These are phyloP conservation scores for Leccinum pellstonianum DNA, from an alignment of 768 basidiomycete species.

Conservation along the genomic window DNA sequence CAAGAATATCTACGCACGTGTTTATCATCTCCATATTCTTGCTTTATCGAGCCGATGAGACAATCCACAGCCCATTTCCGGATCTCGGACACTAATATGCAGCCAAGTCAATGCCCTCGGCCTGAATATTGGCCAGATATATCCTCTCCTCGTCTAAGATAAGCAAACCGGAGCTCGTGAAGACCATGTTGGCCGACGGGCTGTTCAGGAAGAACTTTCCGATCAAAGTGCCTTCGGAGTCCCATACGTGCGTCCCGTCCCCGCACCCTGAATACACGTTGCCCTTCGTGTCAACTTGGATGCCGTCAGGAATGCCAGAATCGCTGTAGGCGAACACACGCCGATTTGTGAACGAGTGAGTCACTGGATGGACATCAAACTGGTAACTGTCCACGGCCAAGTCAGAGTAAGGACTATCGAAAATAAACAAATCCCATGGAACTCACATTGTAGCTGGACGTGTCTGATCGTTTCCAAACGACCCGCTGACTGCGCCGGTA, in stretches of 20 bases:
- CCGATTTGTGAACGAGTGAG: constrained; percentile 55
- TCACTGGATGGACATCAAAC: constrained; percentile 60
- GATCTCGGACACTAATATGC: constrained; percentile 4
- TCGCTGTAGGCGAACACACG: constrained; percentile 69
- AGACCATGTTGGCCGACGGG: constrained; percentile 39
- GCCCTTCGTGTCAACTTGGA: constrained; percentile 60
- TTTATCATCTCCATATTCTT: background rate
- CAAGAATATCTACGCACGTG: background rate
- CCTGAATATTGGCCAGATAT: constrained; percentile 38
- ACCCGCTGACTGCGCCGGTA: constrained; percentile 38
- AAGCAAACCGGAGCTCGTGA: constrained; percentile 40
- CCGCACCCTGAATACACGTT: constrained; percentile 69
- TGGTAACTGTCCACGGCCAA: constrained; percentile 48
- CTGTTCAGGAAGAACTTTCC: constrained; percentile 26
- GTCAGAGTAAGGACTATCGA: background rate
- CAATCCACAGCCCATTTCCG: background rate
- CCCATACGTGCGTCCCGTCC: constrained; percentile 70
- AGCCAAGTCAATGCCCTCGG: constrained; percentile 26
- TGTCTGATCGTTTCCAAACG: constrained; percentile 53
- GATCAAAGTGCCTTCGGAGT: constrained; percentile 51
- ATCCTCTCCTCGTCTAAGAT: constrained; percentile 41
- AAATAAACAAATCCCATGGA: background rate
- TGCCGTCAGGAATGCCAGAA: constrained; percentile 65
- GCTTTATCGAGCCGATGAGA: background rate
- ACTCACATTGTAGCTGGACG: constrained; percentile 68